These are phyloP conservation scores for Ganoderma resinaceum DNA, from an alignment of 1,284 basidiomycete species.

Conservation along the genomic window DNA sequence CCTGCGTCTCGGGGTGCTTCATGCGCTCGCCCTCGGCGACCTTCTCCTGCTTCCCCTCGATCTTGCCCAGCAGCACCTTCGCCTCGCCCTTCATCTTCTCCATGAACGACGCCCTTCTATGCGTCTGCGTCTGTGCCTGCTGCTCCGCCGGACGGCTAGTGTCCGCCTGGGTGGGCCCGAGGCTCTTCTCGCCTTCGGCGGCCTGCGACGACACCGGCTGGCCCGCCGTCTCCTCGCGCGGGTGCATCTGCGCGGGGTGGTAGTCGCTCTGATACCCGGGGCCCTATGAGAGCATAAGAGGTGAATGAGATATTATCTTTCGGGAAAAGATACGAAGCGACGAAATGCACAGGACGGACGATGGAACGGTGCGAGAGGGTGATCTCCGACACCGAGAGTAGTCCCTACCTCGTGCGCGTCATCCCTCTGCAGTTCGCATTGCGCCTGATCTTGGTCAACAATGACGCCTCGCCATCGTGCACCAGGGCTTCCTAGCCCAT, in stretches of 20 bases:
- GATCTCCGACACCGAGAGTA: background rate
- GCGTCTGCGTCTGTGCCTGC: slow-evolving; percentile 13
- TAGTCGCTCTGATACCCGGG: slow-evolving; percentile 38
- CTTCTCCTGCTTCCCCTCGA: slow-evolving; percentile 54
- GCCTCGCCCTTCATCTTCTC: slow-evolving; percentile 61
- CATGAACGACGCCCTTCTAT: slow-evolving; percentile 50
- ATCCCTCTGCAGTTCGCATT: slow-evolving; percentile 28
- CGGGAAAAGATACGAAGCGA: background rate
- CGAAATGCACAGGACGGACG: background rate
- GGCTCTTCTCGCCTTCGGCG: slow-evolving; percentile 21
- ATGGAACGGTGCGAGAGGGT: background rate
- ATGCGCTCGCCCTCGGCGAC: slow-evolving; percentile 53
- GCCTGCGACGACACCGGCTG: slow-evolving; percentile 10
- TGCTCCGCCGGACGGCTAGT: slow-evolving; percentile 20
- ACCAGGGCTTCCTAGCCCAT: slow-evolving; percentile 34
- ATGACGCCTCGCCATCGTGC: slow-evolving; percentile 32
- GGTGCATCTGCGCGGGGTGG: slow-evolving; percentile 41
- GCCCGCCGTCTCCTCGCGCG: slow-evolving; percentile 16
- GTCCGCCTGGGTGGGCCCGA: slow-evolving; percentile 22
- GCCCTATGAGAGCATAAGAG: slow-evolving; percentile 25
- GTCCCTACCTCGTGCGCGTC: slow-evolving; percentile 8
- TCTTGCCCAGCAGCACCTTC: slow-evolving; percentile 57
- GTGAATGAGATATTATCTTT: background rate
- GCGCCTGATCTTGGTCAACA: slow-evolving; percentile 26
- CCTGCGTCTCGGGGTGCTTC: slow-evolving; percentile 33